Evolutionary conservation across 345 rosid species (phyloP), one percentile per base, ranked within the genome.

Genomic region (Boechera retrofracta): DNA sequence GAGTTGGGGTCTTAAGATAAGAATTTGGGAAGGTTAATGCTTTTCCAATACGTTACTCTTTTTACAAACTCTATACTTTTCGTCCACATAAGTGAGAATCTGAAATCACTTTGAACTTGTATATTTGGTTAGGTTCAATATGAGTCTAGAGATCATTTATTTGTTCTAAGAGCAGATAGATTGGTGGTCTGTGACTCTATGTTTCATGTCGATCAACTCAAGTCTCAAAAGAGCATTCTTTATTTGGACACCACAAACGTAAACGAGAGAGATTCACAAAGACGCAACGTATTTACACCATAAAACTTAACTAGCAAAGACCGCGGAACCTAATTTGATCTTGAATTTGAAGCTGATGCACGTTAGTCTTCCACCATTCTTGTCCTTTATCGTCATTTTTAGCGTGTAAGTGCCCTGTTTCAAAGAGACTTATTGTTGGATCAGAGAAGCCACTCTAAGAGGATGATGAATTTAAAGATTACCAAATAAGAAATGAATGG

Each of bases 331-430:
- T 5, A 67, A 15, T 3, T 0, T 52, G 64, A 78, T 78, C 44
- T 42, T 78, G 81, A 45, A 90, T 11, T 79, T 81, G 83, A 90
- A 86, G 83, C 83, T 86, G 77, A 90, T 75, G 81, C 92, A 90
- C 6, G 88, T 82, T 72, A 90, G 74, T 69, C 61, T 71, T 49
- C 71, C n/a, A n/a, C 70, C 67, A 33, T 76, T 70, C 12, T 73
- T 63, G 68, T 85, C 88, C 16, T 70, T 70, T 67, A 90, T 83
- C n/a, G 81, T 84, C 86, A 88, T 81, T 82, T 74, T 82, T 39
- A 90, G 86, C 1, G 81, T 84, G 82, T 87, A 85, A 39, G 85
- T 71, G 18, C 96, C 96, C 96, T 90, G 87, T 31, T 65, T 42
- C 33, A 72, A 72, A 57, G 24, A 69, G 8, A 53, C 0, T 2